Conservation (phyloP, 257 asterid genomes). For the Capsicum baccatum region DNA sequence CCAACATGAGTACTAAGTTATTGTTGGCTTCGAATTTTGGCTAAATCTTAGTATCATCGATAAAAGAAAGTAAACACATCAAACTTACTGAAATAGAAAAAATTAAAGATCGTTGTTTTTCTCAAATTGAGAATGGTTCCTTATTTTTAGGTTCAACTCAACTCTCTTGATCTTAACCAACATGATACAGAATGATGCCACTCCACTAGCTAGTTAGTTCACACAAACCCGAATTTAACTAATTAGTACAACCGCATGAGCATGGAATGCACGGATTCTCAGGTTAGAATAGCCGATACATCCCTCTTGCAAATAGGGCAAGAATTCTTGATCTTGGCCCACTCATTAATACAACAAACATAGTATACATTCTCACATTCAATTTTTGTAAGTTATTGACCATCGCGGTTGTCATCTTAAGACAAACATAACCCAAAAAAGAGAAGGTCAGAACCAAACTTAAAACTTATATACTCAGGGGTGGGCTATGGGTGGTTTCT, state of each 20-base stretch:
- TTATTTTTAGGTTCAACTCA: too few species aligned
- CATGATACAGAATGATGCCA: background rate
- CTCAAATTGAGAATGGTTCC: too few species aligned
- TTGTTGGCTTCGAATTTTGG: too few species aligned
- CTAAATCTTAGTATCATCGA: too few species aligned
- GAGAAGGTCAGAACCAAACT: background rate
- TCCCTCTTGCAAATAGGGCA: conserved; percentile 11
- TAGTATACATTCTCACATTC: background rate
- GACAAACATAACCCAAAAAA: background rate
- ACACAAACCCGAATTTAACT: background rate
- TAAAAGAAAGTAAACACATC: too few species aligned
- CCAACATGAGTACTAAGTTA: too few species aligned
- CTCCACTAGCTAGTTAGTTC: background rate
- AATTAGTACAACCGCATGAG: background rate
- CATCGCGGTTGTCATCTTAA: background rate
- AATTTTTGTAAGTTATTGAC: background rate
- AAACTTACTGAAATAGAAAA: too few species aligned
- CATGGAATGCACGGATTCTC: background rate
- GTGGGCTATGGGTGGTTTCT: background rate
- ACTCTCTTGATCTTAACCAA: background rate
- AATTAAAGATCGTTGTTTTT: too few species aligned
- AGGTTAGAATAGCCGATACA: background rate
- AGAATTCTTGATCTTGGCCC: background rate
- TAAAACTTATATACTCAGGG: background rate
- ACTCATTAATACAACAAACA: background rate